phyloP scores from a whole-genome alignment of 495 filamentous ascomycete genomes.

The Podospora pseudoanserina region DNA sequence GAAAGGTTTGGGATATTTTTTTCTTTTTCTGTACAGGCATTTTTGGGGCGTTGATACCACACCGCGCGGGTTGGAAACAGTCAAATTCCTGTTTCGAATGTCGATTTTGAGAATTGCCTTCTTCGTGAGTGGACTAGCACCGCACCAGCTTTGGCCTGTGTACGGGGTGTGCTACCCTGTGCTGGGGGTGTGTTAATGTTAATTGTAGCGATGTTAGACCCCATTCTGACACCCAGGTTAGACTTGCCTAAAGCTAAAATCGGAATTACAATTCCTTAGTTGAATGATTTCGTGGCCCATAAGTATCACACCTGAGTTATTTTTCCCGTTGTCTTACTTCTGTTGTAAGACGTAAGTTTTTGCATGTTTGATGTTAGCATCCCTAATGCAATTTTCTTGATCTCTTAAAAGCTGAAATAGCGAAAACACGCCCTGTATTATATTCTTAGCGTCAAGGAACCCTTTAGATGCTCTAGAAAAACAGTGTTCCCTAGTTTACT shows the following conservation, averaged over 20 bases:
- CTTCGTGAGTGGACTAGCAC: background rate
- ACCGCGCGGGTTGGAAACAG: background rate
- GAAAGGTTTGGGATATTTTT: background rate
- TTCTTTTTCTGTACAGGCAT: background rate
- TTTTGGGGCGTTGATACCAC: constrained; percentile 6
- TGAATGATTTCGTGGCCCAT: no score
- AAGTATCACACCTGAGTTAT: no score
- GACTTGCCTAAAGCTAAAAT: background rate
- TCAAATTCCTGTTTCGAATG: background rate
- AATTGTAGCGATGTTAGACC: background rate
- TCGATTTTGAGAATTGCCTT: constrained; percentile 5
- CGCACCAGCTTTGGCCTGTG: background rate
- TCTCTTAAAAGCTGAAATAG: no score
- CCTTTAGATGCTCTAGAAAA: no score
- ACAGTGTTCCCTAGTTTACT: no score
- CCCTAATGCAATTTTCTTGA: no score
- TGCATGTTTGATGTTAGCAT: no score
- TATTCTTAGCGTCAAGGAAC: no score
- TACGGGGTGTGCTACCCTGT: background rate
- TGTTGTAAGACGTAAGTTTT: no score
- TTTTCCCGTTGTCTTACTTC: no score
- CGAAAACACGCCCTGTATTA: no score
- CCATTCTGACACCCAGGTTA: background rate
- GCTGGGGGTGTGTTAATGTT: background rate
- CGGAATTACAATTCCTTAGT: no score